Conservation (phyloP, 108 stramenopile species). For the Skeletonema menzelii region DNA sequence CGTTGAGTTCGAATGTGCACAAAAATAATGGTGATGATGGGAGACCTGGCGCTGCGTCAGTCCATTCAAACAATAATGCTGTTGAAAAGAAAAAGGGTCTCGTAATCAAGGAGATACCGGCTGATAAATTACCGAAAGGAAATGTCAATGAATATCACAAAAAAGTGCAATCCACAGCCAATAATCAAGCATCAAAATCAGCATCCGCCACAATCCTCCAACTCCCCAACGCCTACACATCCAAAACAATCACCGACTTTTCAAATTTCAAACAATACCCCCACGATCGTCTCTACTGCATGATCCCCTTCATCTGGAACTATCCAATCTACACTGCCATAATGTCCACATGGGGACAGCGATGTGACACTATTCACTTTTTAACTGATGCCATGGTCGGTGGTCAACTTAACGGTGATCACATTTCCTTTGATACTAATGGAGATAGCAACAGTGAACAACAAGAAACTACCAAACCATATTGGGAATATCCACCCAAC, state of each 20-base stretch:
- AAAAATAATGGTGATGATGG: not conserved
- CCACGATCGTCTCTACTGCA: constrained; percentile 36
- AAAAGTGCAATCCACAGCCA: too few species aligned
- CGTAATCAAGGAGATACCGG: too few species aligned
- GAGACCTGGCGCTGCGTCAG: not conserved
- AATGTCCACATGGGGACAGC: constrained; percentile 48
- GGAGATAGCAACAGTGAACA: not conserved
- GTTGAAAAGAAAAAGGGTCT: too few species aligned
- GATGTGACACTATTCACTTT: constrained; percentile 44
- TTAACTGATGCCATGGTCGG: constrained; percentile 38
- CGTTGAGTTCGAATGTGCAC: not conserved
- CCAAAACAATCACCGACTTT: not conserved
- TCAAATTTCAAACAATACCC: not conserved
- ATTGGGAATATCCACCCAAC: constrained; percentile 37
- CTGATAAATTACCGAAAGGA: too few species aligned
- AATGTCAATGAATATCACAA: too few species aligned
- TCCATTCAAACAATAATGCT: not conserved
- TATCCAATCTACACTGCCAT: constrained; percentile 21
- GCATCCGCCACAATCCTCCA: too few species aligned
- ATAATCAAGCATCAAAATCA: too few species aligned
- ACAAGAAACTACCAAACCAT: constrained; percentile 24
- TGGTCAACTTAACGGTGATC: not conserved
- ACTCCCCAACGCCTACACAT: not conserved
- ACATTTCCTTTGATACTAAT: constrained; percentile 3
- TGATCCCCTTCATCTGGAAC: constrained; percentile 38